A percentile compares a stretch with the other conserved stretches of the same genome.
Evolutionary conservation across 495 filamentous ascomycete species (phyloP).

Genomic region (Podospora bellae-mahoneyi): DNA sequence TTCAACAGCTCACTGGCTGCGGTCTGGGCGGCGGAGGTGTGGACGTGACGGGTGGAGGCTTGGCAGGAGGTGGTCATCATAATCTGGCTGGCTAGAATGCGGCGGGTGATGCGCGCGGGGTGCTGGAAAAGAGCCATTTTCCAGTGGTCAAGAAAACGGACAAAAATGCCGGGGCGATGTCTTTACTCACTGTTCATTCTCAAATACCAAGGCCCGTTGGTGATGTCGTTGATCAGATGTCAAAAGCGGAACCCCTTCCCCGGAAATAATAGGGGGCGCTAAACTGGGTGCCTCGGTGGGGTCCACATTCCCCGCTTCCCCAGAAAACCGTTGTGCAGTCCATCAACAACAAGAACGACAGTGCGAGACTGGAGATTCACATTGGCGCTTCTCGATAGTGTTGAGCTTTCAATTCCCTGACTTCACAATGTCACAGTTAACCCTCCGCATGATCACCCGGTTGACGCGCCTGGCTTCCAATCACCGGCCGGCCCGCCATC

Average conservation of each 20-base stretch:
- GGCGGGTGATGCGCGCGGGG: background rate
- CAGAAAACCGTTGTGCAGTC: background rate
- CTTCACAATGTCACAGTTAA: background rate
- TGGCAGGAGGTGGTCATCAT: background rate
- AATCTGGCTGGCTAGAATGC: background rate
- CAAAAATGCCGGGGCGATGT: background rate
- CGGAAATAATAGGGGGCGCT: background rate
- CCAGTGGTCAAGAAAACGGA: background rate
- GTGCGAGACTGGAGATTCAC: too few species aligned
- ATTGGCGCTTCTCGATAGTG: too few species aligned
- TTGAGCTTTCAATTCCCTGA: background rate
- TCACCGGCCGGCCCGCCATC: background rate
- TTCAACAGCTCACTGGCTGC: conserved; percentile 15
- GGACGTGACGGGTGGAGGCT: background rate
- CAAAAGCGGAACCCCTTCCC: background rate
- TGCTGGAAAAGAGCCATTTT: background rate
- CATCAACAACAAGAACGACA: background rate
- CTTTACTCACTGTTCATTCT: background rate
- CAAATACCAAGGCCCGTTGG: background rate
- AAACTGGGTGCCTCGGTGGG: background rate
- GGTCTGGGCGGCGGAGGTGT: conserved; percentile 9
- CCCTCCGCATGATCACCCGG: background rate
- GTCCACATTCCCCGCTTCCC: background rate
- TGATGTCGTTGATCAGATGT: background rate
- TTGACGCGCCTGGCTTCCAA: background rate